Conservation (phyloP, 352 stramenopile genomes). For the Globisporangium sylvaticum region DNA sequence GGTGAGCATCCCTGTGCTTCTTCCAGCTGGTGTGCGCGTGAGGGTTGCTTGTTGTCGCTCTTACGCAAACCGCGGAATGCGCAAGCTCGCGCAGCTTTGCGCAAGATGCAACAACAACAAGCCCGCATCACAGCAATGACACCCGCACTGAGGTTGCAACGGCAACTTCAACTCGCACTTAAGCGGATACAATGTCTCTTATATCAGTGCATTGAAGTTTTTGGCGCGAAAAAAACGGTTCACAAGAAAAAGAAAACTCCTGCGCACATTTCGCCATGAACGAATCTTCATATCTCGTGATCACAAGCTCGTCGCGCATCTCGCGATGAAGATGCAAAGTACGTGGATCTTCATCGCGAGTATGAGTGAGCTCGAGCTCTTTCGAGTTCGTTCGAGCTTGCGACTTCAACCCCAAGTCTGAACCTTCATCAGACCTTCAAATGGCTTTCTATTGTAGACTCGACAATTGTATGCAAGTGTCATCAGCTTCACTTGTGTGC, state of each 20-base stretch:
- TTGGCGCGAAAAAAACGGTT: too few relatives aligned
- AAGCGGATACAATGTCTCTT: neutral
- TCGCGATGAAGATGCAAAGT: too few relatives aligned
- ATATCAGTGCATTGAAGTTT: neutral
- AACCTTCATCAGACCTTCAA: neutral
- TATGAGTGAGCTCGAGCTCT: too few relatives aligned
- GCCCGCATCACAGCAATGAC: neutral
- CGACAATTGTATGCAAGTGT: neutral
- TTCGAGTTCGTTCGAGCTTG: too few relatives aligned
- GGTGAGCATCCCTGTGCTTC: neutral
- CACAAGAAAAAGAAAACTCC: too few relatives aligned
- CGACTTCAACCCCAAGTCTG: too few relatives aligned
- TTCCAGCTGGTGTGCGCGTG: neutral
- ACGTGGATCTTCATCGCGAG: too few relatives aligned
- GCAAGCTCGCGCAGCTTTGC: neutral
- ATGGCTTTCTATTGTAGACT: neutral
- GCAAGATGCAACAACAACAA: neutral
- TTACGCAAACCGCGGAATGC: slow-evolving; percentile 9
- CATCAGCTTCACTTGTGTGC: neutral
- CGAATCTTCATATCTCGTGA: too few relatives aligned
- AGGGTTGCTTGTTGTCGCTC: neutral
- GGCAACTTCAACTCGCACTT: slow-evolving; percentile 18
- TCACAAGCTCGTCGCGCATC: too few relatives aligned
- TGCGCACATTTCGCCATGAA: too few relatives aligned
- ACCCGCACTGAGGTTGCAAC: neutral